A percentile compares a stretch with the other conserved stretches of the same genome.
These are phyloP conservation scores for Phytopythium montanum DNA, from an alignment of 352 stramenopile species.

Conservation along the genomic window DNA sequence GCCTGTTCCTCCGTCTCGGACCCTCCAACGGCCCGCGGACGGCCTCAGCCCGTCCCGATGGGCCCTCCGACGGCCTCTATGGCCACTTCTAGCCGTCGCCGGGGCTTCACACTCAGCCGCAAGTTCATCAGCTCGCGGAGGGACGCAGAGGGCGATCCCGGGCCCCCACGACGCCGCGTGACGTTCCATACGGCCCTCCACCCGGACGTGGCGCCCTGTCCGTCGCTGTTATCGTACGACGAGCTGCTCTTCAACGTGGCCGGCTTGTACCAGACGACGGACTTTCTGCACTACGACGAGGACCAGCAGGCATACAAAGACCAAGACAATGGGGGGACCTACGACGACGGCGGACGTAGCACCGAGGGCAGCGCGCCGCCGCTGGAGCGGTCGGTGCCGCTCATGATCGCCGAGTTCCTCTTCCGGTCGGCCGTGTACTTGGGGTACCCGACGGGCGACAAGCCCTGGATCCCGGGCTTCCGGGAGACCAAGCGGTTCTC, in stretches of 20 bases:
- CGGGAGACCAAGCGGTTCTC: constrained; percentile 67
- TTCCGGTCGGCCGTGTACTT: constrained; percentile 68
- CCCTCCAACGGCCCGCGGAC: neutral
- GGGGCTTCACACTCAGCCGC: constrained; percentile 7
- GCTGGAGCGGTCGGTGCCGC: constrained; percentile 56
- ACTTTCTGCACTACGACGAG: constrained; percentile 45
- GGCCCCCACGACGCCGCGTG: constrained; percentile 26
- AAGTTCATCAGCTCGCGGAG: neutral
- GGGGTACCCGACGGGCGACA: constrained; percentile 39
- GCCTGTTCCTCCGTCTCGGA: neutral
- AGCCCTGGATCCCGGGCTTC: constrained; percentile 62
- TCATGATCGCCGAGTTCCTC: constrained; percentile 82
- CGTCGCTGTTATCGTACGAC: constrained; percentile 43
- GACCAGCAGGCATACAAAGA: no score
- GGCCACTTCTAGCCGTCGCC: neutral
- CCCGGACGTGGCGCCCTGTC: constrained; percentile 31
- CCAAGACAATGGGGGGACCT: no score
- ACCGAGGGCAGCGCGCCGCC: constrained; percentile 11
- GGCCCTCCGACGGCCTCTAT: constrained; percentile 5
- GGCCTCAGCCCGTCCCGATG: neutral
- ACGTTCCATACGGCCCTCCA: constrained; percentile 47
- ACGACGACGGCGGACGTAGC: neutral
- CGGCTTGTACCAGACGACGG: constrained; percentile 50
- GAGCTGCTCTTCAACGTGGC: constrained; percentile 59
- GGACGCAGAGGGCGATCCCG: neutral